Evolutionary conservation across 495 filamentous ascomycete species (phyloP).

Genomic region (Penicillium atrosanguineum): DNA sequence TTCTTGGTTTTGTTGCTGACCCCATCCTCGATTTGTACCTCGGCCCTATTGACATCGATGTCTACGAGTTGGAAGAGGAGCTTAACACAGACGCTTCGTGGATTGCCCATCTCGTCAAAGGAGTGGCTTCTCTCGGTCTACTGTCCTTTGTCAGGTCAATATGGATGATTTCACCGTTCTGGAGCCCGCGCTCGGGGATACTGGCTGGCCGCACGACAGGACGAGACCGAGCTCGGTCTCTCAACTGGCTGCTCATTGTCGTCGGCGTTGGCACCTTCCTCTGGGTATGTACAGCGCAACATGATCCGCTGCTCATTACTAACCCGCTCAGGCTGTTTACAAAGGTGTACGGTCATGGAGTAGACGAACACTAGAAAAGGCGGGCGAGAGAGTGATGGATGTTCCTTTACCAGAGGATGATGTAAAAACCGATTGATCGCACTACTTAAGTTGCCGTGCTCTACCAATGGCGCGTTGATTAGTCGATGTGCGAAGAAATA

Average conservation of each 20-base stretch:
- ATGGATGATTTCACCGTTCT: constrained; percentile 66
- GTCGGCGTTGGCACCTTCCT: constrained; percentile 82
- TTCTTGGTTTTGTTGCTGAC: constrained; percentile 88
- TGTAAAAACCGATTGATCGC: constrained; percentile 36
- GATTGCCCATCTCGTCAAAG: constrained; percentile 83
- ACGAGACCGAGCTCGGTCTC: constrained; percentile 56
- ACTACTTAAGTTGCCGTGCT: constrained; percentile 93
- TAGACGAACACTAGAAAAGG: constrained; percentile 65
- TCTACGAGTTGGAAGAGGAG: constrained; percentile 26
- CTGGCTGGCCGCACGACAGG: constrained; percentile 1
- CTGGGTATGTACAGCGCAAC: constrained; percentile 55
- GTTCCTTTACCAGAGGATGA: constrained; percentile 73
- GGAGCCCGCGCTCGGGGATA: neutral
- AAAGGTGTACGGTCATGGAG: constrained; percentile 72
- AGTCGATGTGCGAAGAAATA: constrained; percentile 93
- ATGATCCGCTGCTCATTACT: constrained; percentile 4
- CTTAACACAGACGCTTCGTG: constrained; percentile 51
- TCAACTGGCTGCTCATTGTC: constrained; percentile 73
- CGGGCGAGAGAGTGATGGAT: constrained; percentile 76
- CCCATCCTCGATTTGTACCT: constrained; percentile 87
- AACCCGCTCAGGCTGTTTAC: constrained; percentile 64
- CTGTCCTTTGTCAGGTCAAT: constrained; percentile 82
- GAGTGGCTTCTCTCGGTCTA: constrained; percentile 77
- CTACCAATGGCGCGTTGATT: constrained; percentile 79
- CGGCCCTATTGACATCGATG: constrained; percentile 59